These are phyloP conservation scores for Fusarium ramigenum DNA, from an alignment of 2,329 filamentous ascomycete species.

Conservation along the genomic window DNA sequence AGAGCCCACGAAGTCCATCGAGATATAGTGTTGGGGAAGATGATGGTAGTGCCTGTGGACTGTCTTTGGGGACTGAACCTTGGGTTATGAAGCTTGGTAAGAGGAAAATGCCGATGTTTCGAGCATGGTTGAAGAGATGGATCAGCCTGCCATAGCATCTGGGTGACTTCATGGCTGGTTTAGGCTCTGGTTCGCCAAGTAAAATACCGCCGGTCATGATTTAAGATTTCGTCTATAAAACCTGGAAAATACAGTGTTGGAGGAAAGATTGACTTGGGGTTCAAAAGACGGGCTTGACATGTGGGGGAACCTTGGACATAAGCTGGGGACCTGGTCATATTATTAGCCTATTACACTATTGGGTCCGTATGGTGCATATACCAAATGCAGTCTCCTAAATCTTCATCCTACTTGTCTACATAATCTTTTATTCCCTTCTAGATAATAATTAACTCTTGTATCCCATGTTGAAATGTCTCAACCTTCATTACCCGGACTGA, in stretches of 20 bases:
- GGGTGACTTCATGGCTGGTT: background rate
- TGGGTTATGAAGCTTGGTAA: background rate
- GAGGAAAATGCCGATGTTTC: rapidly evolving
- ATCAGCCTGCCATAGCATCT: rapidly evolving
- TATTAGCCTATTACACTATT: background rate
- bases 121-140: background rate
- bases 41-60: rapidly evolving
- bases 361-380: background rate
- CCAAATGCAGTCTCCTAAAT: background rate
- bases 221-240: rapidly evolving
- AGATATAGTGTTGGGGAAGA: background rate
- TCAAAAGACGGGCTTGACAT: rapidly evolving
- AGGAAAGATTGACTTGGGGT: background rate
- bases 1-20: background rate
- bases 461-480: background rate
- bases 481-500: rapidly evolving
- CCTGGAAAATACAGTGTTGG: rapidly evolving
- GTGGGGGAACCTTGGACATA: background rate
- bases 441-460: too few species aligned
- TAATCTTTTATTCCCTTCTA: too few species aligned
- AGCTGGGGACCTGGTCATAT: background rate
- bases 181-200: background rate
- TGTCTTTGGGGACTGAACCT: rapidly evolving
- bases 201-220: background rate
- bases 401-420: too few species aligned